Evolutionary conservation across 2,329 filamentous ascomycete genomes (phyloP).

Genomic region (Cyclaneusma minus): DNA sequence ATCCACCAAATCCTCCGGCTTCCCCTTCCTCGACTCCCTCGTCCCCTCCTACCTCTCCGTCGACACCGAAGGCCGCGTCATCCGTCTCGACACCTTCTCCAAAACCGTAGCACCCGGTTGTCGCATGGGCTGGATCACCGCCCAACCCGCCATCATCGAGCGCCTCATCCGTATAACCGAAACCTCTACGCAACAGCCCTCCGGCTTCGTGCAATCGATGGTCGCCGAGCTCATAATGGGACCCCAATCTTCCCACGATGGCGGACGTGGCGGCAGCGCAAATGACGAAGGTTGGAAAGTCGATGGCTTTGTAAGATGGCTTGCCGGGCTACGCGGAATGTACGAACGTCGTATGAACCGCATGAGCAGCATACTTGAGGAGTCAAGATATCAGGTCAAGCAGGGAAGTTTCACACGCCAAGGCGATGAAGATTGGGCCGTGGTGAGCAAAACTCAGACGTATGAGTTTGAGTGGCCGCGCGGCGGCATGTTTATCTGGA

Average conservation of each 20-base stretch:
- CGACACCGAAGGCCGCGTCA: conserved; percentile 73
- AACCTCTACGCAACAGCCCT: conserved; percentile 65
- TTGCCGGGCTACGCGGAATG: conserved; percentile 65
- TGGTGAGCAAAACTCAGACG: conserved; percentile 59
- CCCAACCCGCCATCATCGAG: conserved; percentile 64
- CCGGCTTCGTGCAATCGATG: conserved; percentile 77
- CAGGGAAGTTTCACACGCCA: conserved; percentile 32
- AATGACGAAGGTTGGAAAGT: conserved; percentile 56
- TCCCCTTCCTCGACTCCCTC: conserved; percentile 67
- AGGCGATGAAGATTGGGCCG: conserved; percentile 45
- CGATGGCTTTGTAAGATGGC: conserved; percentile 82
- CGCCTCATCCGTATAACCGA: conserved; percentile 61
- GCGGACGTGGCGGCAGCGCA: conserved; percentile 28
- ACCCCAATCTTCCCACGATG: conserved; percentile 37
- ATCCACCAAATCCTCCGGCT: conserved; percentile 39
- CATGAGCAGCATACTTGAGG: conserved; percentile 64
- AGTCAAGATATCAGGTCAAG: conserved; percentile 49
- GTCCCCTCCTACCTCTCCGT: conserved; percentile 69
- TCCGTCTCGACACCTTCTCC: conserved; percentile 85
- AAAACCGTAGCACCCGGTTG: conserved; percentile 87
- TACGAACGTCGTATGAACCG: conserved; percentile 74
- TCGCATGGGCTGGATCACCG: conserved; percentile 80
- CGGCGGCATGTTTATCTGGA: conserved; percentile 88
- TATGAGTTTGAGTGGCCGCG: conserved; percentile 67
- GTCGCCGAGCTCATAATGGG: conserved; percentile 66